Percentiles rank a stretch among this genome's conserved stretches.
Evolutionary conservation across 495 filamentous ascomycete genomes (phyloP).

Genomic region (Aspergillus funiculosus): DNA sequence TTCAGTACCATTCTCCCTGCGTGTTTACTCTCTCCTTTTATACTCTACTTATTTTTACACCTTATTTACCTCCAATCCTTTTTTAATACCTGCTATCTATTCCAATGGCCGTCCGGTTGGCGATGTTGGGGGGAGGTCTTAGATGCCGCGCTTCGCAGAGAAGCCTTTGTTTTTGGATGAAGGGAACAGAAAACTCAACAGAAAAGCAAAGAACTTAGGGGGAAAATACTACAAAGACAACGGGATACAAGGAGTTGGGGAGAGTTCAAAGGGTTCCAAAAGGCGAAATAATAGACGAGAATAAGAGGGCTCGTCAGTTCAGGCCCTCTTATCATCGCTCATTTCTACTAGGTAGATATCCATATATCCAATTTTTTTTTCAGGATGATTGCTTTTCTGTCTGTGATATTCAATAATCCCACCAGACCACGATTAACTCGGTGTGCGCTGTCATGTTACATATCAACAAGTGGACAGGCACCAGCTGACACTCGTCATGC

Average conservation of each 20-base stretch:
- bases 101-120: constrained; percentile 4
- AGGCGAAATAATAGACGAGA: background rate
- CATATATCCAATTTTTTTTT: constrained; percentile 12
- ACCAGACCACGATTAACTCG: too few relatives aligned
- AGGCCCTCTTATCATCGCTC: constrained; percentile 3
- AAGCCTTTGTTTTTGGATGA: background rate
- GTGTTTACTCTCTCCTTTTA: constrained; percentile 6
- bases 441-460: constrained; percentile 3
- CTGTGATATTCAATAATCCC: background rate
- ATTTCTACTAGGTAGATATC: constrained; percentile 8
- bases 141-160: background rate
- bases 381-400: constrained; percentile 3
- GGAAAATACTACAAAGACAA: background rate
- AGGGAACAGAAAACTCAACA: too few relatives aligned
- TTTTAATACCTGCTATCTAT: constrained; percentile 7
- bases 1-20: constrained; percentile 1
- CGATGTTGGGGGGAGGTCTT: constrained; percentile 1
- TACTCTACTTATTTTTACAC: background rate
- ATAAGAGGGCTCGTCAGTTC: background rate
- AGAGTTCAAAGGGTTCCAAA: background rate
- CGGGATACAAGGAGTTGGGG: constrained; percentile 1
- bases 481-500: background rate
- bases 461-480: too few relatives aligned
- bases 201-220: too few relatives aligned
- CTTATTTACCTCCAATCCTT: constrained; percentile 6